Conservation (phyloP, 2,329 filamentous ascomycete species). For the Neocucurbitaria cava region DNA sequence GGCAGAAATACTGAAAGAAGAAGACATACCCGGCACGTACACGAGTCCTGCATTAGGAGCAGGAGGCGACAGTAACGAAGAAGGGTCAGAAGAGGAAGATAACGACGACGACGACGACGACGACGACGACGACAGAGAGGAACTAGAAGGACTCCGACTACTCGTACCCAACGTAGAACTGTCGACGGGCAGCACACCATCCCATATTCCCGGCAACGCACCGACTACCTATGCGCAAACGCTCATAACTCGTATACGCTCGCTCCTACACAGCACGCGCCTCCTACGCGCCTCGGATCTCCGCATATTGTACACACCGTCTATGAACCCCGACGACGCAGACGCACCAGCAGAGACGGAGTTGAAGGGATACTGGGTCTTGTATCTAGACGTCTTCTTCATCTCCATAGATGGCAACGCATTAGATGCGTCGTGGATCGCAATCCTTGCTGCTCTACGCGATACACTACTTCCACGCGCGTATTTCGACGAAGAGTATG, state of each 20-base stretch:
- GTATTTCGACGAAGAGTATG: conserved; percentile 82
- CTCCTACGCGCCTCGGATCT: conserved; percentile 73
- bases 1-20: conserved; percentile 79
- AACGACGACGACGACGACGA: conserved; percentile 24
- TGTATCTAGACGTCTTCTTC: conserved; percentile 95
- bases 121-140: conserved; percentile 30
- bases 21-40: conserved; percentile 73
- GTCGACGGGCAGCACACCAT: conserved; percentile 86
- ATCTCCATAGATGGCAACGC: conserved; percentile 91
- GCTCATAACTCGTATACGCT: conserved; percentile 79
- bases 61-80: conserved; percentile 16
- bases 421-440: conserved; percentile 89
- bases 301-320: conserved; percentile 71
- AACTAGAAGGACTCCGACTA: conserved; percentile 66
- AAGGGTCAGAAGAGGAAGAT: conserved; percentile 20
- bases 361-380: conserved; percentile 88
- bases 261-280: conserved; percentile 74
- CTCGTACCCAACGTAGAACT: conserved; percentile 94
- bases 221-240: conserved; percentile 83
- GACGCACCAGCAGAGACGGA: conserved; percentile 57
- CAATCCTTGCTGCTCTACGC: conserved; percentile 78
- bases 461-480: conserved; percentile 80
- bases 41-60: conserved; percentile 22
- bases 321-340: conserved; percentile 53
- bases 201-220: conserved; percentile 82